Evolutionary conservation across 1,139 yeast species (phyloP).

Genomic region (Yamadazyma taylorii): DNA sequence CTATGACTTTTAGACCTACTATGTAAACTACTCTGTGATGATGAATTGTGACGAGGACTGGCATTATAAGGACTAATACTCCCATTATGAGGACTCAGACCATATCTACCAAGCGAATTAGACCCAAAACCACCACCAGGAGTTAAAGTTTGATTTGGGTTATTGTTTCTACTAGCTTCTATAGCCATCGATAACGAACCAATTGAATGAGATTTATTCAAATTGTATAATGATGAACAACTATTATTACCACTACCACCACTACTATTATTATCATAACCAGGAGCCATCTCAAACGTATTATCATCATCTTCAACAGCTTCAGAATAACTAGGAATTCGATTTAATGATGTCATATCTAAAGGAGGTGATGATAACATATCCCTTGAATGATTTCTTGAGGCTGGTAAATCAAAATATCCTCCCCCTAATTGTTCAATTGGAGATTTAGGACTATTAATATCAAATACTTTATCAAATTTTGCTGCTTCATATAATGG

Average conservation of each 20-base stretch:
- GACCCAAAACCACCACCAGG: too few species aligned
- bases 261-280: constrained; percentile 18
- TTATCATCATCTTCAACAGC: constrained; percentile 26
- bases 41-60: background rate
- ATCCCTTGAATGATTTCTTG: constrained; percentile 17
- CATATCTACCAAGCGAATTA: too few species aligned
- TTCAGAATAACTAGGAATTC: constrained; percentile 25
- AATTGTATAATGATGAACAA: constrained; percentile 2
- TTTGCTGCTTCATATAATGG: constrained; percentile 43
- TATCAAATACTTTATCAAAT: constrained; percentile 38
- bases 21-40: constrained; percentile 3
- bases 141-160: background rate
- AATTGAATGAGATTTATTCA: constrained; percentile 4
- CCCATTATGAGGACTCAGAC: too few species aligned
- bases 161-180: background rate
- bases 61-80: too few species aligned
- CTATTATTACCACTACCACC: constrained; percentile 4
- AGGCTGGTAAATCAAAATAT: constrained; percentile 16
- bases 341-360: constrained; percentile 17
- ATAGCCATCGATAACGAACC: constrained; percentile 4
- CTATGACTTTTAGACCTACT: constrained; percentile 11
- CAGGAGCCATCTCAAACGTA: constrained; percentile 21
- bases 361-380: constrained; percentile 13
- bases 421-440: constrained; percentile 34
- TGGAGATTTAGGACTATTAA: constrained; percentile 37